Evolutionary conservation across 2,329 filamentous ascomycete species (phyloP).

Genomic region (Tolypocladium guangdongense): DNA sequence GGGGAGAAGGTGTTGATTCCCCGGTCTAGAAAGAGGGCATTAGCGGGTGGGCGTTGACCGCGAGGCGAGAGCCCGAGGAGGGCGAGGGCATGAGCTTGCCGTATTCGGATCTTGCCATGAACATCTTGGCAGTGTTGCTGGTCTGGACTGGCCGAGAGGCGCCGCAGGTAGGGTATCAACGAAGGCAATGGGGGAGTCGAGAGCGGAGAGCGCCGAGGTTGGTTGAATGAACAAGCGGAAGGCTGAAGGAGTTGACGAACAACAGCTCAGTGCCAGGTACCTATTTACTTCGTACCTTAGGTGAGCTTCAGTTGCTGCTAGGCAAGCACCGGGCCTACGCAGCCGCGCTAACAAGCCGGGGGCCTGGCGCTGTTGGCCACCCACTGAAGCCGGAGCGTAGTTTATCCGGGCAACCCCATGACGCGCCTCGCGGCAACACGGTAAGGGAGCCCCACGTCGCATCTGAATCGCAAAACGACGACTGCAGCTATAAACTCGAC

Average conservation of each 20-base stretch:
- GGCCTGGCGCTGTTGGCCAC: not conserved
- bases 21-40: conserved; percentile 54
- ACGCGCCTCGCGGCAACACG: not conserved
- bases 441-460: not conserved
- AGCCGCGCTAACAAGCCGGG: conserved; percentile 8
- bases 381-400: not conserved
- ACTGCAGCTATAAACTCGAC: not conserved
- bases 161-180: not conserved
- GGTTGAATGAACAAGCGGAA: not conserved
- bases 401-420: not conserved
- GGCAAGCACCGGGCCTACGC: conserved; percentile 28
- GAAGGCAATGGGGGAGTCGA: not conserved
- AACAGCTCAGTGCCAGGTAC: not conserved
- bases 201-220: not conserved
- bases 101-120: conserved; percentile 99
- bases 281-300: too few relatives aligned
- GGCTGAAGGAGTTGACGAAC: not conserved
- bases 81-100: conserved; percentile 47
- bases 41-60: conserved; percentile 4
- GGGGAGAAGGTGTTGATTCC: conserved; percentile 99
- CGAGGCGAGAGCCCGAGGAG: conserved; percentile 10
- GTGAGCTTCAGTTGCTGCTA: not conserved
- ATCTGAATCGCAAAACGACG: not conserved
- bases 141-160: conserved; percentile 4
- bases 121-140: conserved; percentile 60